phyloP scores from a whole-genome alignment of 1,139 yeast species.

The Blastobotrys apis region DNA sequence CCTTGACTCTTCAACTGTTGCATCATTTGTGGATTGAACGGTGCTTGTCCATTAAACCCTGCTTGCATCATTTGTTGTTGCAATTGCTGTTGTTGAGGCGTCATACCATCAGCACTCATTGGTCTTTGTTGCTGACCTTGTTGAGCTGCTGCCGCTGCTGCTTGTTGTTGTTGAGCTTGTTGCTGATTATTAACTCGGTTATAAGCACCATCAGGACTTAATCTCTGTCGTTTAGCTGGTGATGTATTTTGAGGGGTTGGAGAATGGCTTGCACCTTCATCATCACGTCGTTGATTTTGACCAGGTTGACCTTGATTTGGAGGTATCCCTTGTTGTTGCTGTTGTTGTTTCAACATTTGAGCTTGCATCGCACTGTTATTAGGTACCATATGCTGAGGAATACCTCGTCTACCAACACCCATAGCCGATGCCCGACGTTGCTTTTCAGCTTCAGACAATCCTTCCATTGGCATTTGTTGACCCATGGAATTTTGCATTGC shows the following conservation, averaged over 20 bases:
- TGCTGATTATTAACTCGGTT: constrained; percentile 17
- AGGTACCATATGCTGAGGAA: constrained; percentile 7
- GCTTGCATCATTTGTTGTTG: constrained; percentile 25
- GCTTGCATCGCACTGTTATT: neutral
- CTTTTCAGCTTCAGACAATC: constrained; percentile 30
- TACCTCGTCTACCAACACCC: neutral
- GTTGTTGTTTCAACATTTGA: constrained; percentile 5
- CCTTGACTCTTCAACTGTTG: constrained; percentile 26
- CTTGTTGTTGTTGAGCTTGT: constrained; percentile 1
- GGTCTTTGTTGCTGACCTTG: constrained; percentile 6
- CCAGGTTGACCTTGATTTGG: constrained; percentile 29
- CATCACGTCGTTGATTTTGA: constrained; percentile 23
- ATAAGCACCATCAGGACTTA: constrained; percentile 37
- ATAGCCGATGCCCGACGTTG: constrained; percentile 9
- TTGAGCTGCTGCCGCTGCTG: constrained; percentile 6
- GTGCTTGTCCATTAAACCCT: constrained; percentile 13
- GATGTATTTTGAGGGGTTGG: constrained; percentile 31
- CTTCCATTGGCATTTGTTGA: constrained; percentile 19
- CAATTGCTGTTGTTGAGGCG: constrained; percentile 24
- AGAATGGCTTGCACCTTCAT: constrained; percentile 25
- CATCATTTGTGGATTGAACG: constrained; percentile 27
- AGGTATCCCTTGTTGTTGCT: constrained; percentile 27
- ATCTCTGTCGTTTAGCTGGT: constrained; percentile 37
- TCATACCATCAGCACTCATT: constrained; percentile 33
- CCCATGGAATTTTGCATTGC: constrained; percentile 18